Percentiles rank a stretch among this genome's conserved stretches.
phyloP scores from a whole-genome alignment of 1,284 basidiomycete species.

The Trichosporon coremiiforme region DNA sequence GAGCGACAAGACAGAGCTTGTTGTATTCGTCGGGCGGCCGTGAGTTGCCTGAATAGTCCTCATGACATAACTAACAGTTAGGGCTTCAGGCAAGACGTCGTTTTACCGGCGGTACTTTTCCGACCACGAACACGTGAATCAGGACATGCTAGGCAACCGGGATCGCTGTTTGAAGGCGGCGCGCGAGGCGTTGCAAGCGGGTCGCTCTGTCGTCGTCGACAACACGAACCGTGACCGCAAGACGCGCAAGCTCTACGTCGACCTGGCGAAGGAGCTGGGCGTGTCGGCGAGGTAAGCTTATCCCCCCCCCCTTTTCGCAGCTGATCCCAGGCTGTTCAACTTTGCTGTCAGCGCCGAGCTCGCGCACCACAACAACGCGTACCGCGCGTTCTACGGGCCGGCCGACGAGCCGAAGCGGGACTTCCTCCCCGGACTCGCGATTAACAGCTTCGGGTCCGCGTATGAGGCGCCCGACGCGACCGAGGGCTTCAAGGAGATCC shows the following conservation, averaged over 20 bases:
- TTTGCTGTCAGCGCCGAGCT: conserved; percentile 74
- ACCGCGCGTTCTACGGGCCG: conserved; percentile 65
- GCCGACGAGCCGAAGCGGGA: conserved; percentile 56
- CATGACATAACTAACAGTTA: conserved; percentile 20
- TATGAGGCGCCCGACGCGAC: conserved; percentile 67
- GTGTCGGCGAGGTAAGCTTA: conserved; percentile 63
- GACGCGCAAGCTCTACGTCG: conserved; percentile 71
- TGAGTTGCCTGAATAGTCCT: conserved; percentile 27
- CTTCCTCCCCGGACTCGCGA: conserved; percentile 68
- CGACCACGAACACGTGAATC: conserved; percentile 80
- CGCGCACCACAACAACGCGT: conserved; percentile 87
- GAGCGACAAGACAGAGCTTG: conserved; percentile 62
- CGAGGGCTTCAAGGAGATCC: conserved; percentile 78
- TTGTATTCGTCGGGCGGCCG: conserved; percentile 86
- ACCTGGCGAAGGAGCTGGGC: conserved; percentile 64
- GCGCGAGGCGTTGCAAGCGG: conserved; percentile 62
- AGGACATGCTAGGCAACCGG: conserved; percentile 71
- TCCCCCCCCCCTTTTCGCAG: background rate
- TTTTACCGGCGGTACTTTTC: conserved; percentile 74
- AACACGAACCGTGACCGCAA: conserved; percentile 77
- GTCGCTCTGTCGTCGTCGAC: conserved; percentile 76
- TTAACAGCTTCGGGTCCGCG: conserved; percentile 63
- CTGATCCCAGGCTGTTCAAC: conserved; percentile 65
- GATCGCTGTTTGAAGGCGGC: conserved; percentile 72
- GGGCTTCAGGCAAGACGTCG: conserved; percentile 78